These are phyloP conservation scores for Exophiala calicioides DNA, from an alignment of 2,329 filamentous ascomycete genomes.

Conservation along the genomic window DNA sequence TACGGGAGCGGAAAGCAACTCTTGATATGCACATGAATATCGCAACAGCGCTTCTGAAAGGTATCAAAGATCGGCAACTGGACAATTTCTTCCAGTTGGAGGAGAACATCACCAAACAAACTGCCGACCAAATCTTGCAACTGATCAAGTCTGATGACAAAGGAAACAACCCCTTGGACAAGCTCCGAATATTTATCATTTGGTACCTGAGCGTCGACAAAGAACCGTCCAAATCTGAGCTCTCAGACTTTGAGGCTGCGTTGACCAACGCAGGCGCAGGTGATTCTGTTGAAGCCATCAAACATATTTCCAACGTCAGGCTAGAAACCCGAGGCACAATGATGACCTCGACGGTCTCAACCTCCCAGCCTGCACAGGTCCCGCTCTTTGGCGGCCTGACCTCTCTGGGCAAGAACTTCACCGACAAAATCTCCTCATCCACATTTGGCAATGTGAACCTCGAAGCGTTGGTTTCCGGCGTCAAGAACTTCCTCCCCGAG, in stretches of 20 bases:
- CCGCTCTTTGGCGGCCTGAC: constrained; percentile 87
- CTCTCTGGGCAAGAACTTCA: constrained; percentile 85
- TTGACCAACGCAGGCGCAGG: constrained; percentile 70
- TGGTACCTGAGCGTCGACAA: constrained; percentile 95
- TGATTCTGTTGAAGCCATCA: constrained; percentile 69
- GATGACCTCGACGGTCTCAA: constrained; percentile 75
- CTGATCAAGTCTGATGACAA: constrained; percentile 78
- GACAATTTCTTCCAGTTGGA: constrained; percentile 97
- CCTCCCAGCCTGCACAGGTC: constrained; percentile 64
- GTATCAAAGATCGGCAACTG: constrained; percentile 91
- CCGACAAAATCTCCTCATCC: constrained; percentile 90
- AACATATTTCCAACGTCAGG: constrained; percentile 87
- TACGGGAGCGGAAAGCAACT: constrained; percentile 86
- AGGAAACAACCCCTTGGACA: constrained; percentile 81
- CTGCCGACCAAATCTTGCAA: constrained; percentile 84
- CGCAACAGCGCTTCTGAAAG: constrained; percentile 72
- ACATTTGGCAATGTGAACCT: constrained; percentile 82
- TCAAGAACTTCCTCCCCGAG: constrained; percentile 96
- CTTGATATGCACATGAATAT: constrained; percentile 99
- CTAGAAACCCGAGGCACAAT: constrained; percentile 98
- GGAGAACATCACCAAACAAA: constrained; percentile 88
- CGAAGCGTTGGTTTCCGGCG: constrained; percentile 89
- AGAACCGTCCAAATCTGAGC: constrained; percentile 78
- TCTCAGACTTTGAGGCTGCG: constrained; percentile 82
- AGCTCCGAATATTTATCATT: constrained; percentile 91